Evolutionary conservation across 176 grass and related monocot species (phyloP).

Genomic region (Oryza glumipatula): DNA sequence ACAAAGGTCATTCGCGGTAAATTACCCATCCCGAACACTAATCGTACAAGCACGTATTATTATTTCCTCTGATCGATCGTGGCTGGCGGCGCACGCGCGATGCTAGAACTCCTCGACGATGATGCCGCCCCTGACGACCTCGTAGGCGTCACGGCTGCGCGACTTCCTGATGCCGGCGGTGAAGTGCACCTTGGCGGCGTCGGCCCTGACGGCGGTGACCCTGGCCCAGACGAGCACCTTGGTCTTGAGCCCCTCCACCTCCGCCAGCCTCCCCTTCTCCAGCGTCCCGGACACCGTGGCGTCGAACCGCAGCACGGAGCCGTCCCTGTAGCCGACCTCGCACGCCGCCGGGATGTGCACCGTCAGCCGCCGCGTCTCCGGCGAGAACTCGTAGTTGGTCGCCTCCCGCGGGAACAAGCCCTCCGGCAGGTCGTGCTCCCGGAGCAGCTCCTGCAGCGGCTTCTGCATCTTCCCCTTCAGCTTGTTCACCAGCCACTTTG

Average conservation of each 20-base stretch:
- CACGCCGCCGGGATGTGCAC: conserved; percentile 81
- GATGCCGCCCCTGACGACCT: conserved; percentile 66
- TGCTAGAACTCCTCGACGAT: conserved; percentile 70
- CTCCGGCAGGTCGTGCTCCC: conserved; percentile 71
- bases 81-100: background rate
- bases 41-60: conserved; percentile 19
- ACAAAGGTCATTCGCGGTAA: background rate
- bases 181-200: conserved; percentile 80
- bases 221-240: conserved; percentile 91
- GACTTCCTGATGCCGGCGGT: conserved; percentile 77
- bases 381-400: conserved; percentile 83
- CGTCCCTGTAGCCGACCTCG: conserved; percentile 88
- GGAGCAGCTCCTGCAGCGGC: conserved; percentile 76
- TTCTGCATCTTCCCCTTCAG: conserved; percentile 98
- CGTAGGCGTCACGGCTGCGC: conserved; percentile 71
- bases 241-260: conserved; percentile 87
- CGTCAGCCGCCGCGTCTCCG: conserved; percentile 74
- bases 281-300: conserved; percentile 62
- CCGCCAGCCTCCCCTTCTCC: conserved; percentile 62
- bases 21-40: background rate
- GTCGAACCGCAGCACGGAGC: conserved; percentile 79
- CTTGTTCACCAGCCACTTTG: conserved; percentile 97
- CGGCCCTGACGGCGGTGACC: conserved; percentile 74
- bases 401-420: conserved; percentile 85
- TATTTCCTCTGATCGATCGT: conserved; percentile 10